Evolutionary conservation across 305 asterid genomes (phyloP).

Genomic region (Solanum hybrid): DNA sequence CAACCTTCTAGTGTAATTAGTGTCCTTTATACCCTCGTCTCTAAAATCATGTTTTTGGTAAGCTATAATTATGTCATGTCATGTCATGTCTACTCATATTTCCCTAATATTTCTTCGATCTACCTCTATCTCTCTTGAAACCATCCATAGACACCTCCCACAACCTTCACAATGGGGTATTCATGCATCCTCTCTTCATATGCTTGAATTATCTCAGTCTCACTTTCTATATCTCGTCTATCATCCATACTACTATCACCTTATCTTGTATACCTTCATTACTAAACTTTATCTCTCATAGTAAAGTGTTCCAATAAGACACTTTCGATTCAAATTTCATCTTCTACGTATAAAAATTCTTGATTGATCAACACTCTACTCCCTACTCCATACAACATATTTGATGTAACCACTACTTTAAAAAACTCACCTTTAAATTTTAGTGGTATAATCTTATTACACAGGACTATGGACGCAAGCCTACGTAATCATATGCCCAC

Average conservation of each 20-base stretch:
- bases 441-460: not conserved
- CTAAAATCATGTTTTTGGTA: not conserved
- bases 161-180: not conserved
- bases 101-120: not conserved
- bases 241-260: not conserved
- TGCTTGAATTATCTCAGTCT: not conserved
- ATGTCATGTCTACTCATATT: not conserved
- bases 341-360: accelerated
- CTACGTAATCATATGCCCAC: not conserved
- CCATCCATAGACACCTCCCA: not conserved
- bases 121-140: not conserved
- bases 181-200: not conserved
- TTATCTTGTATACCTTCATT: not conserved
- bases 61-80: not conserved
- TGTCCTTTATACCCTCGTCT: not conserved
- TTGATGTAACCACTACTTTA: not conserved
- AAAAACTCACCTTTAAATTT: not conserved
- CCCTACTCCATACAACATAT: not conserved
- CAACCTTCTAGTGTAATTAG: not conserved
- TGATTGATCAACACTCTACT: not conserved
- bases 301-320: not conserved
- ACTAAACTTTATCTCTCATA: not conserved
- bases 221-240: not conserved
- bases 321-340: not conserved
- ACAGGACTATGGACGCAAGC: not conserved